A percentile compares a stretch with the other conserved stretches of the same genome.
phyloP scores from a whole-genome alignment of 805 yeast genomes.

The Pichia nakasei region DNA sequence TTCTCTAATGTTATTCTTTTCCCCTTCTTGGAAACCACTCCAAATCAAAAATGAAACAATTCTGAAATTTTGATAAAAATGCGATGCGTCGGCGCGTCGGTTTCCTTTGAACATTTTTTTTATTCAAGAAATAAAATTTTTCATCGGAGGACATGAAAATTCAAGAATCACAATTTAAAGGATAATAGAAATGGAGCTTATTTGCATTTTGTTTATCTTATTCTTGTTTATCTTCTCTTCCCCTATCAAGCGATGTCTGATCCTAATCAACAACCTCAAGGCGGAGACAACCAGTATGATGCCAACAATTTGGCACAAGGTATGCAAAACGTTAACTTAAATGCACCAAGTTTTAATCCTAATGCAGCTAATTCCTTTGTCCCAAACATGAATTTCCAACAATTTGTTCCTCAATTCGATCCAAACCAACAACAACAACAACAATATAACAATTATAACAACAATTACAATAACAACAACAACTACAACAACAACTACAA shows the following conservation, averaged over 20 bases:
- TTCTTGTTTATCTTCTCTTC: background rate
- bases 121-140: no score
- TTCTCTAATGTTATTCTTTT: background rate
- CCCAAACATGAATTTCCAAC: constrained; percentile 31
- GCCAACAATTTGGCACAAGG: constrained; percentile 37
- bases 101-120: no score
- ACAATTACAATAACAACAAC: constrained; percentile 10
- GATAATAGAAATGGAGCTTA: no score
- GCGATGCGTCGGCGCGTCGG: background rate
- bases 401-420: constrained; percentile 32
- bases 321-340: constrained; percentile 35
- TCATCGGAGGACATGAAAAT: no score
- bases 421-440: constrained; percentile 22
- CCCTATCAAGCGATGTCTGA: constrained; percentile 18
- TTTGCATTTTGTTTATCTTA: background rate
- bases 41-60: background rate
- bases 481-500: constrained; percentile 22
- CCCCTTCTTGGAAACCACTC: background rate
- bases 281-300: constrained; percentile 28
- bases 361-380: constrained; percentile 41
- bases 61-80: no score
- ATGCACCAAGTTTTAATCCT: constrained; percentile 36
- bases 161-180: no score
- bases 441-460: constrained; percentile 9
- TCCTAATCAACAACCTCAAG: constrained; percentile 15